Evolutionary conservation across 805 yeast species (phyloP), one percentile per base, ranked within the genome.

Genomic region (Candida oleophila): DNA sequence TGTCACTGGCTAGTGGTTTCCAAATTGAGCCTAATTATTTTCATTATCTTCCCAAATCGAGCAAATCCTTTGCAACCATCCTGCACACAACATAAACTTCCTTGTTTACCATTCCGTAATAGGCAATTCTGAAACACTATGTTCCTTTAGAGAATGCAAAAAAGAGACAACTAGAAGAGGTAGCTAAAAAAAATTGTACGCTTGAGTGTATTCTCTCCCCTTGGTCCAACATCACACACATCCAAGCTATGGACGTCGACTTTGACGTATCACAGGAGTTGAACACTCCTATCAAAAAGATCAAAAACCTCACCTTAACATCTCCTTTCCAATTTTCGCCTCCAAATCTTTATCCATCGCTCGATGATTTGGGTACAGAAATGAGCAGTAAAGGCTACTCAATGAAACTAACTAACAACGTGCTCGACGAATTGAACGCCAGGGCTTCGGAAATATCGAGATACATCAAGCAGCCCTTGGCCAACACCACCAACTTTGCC

Each of bases 371-470:
- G 22, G 45, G 35, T 30, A 36, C 40, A 9, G 43, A 38, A 33
- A 65, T 78, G 62, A 64, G 74, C 43, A 62, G 68, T 15, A 71
- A 70, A 45, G 71, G 80, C 43, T 79, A 76, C 59, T 77, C 83
- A 1, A 68, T 76, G 46, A 68, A 66, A 40, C 64, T 78, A 36
- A 71, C 76, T 21, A 66, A 67, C 39, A 74, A 71, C 38, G 81
- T 77, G 11, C 51, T 77, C 44, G 62, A 59, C 39, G 82, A 77
- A 50, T 63, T 77, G 49, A 73, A 70, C 45, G 54, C 61, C 25
- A 56, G 81, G 41, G 76, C 74, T 40, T 64, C 60, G 34, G 61
- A 69, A 45, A 73, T 71, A 32, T 60, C 71, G 42, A 53, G 55
- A n/a, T 41, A 36, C 32, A 46, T 46, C 49, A 16, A 36, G 39